A percentile compares a stretch with the other conserved stretches of the same genome.
These are phyloP conservation scores for Gaillardinia entomophila DNA, from an alignment of 805 yeast species.

Conservation along the genomic window DNA sequence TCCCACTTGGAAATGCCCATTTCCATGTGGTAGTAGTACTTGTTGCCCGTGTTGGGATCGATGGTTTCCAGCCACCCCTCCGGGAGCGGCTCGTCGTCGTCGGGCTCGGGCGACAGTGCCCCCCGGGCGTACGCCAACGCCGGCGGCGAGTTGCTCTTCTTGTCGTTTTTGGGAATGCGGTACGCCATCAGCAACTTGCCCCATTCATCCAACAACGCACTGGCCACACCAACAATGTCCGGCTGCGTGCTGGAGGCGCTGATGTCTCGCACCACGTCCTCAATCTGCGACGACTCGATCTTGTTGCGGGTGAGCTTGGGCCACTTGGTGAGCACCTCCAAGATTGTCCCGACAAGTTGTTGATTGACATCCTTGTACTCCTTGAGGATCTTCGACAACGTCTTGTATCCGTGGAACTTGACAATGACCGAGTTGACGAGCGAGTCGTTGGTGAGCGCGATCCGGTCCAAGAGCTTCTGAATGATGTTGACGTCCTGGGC, in stretches of 20 bases:
- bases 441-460: conserved; percentile 47
- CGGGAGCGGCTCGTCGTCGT: conserved; percentile 39
- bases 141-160: conserved; percentile 1
- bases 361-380: conserved; percentile 13
- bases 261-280: conserved; percentile 49
- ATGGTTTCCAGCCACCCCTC: conserved; percentile 62
- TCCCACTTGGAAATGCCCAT: conserved; percentile 54
- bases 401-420: conserved; percentile 81
- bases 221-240: conserved; percentile 31
- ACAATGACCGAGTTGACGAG: conserved; percentile 54
- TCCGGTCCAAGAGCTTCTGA: conserved; percentile 61
- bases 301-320: conserved; percentile 67
- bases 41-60: conserved; percentile 38
- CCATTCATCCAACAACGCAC: conserved; percentile 60
- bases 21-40: conserved; percentile 51
- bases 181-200: conserved; percentile 71
- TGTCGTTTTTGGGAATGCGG: conserved; percentile 63
- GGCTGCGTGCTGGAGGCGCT: conserved; percentile 14
- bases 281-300: conserved; percentile 69
- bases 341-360: conserved; percentile 40
- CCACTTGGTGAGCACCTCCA: conserved; percentile 52
- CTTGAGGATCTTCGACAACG: conserved; percentile 58
- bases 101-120: conserved; percentile 1
- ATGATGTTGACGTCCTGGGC: conserved; percentile 63
- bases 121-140: conserved; percentile 7